Evolutionary conservation across 495 filamentous ascomycete species (phyloP), one percentile per base, ranked within the genome.

Genomic region (Lindgomyces ingoldianus): DNA sequence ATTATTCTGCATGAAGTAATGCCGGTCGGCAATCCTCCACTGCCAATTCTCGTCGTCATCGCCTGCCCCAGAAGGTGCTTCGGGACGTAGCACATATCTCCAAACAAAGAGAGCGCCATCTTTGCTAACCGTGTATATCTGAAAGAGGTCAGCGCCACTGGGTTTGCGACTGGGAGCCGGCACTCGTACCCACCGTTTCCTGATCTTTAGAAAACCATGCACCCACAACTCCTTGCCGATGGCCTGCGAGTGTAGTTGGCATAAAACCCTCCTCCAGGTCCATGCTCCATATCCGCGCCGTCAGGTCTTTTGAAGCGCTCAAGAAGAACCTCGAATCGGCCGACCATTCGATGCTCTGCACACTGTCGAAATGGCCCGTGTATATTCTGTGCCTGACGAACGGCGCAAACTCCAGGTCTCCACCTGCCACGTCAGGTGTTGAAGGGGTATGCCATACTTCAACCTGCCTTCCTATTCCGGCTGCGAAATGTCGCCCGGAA

Each of bases 361-460:
- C 87, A 26, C 80, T 81, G 74, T 97, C 94, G 64, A 91, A 95
- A 74, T 98, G 94, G 0, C 90, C 89, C 33, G 88, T 84, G 64
- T 96, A 90, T 44, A 88, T 86, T 52, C 91, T 85, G 76, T 98
- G 91, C 48, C 91, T 79, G 41, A 96, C 85, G 67, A 98, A 98
- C 0, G 94, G 94, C 10, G 95, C 92, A 76, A 96, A 98, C 66
- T 98, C 91, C 62, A 96, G 79, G 57, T 91, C 92, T 60, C 92
- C 94, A 69, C 89, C 86, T 52, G 82, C 80, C 12, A 85, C 81
- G 56, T 90, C 91, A 6, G 91, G 91, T 1, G 89, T 91, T 19
- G 88, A 90, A 6, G 94, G 95, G 21, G 95, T 95, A 68, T 95
- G 89, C 94, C 94, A 98, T 47, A 96, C 85, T 77, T 98, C 91